Evolutionary conservation across 768 basidiomycete species (phyloP).

Genomic region (Suillus brevipes): DNA sequence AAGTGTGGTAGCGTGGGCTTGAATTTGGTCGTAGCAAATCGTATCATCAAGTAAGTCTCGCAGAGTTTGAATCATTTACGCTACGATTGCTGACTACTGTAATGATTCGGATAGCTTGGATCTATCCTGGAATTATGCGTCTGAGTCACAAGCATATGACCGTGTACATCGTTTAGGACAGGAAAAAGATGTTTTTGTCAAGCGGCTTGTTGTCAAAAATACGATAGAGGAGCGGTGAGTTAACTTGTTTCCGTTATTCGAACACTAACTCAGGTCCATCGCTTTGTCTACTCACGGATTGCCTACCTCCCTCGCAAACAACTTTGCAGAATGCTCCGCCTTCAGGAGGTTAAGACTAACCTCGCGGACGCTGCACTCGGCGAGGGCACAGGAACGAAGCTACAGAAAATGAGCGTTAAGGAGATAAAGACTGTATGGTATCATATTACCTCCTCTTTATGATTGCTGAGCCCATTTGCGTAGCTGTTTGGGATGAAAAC

Average conservation of each 20-base stretch:
- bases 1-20: conserved; percentile 71
- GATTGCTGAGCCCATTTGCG: background rate
- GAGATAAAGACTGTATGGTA: conserved; percentile 61
- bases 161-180: conserved; percentile 72
- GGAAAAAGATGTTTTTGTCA: conserved; percentile 65
- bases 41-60: conserved; percentile 59
- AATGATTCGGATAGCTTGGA: conserved; percentile 57
- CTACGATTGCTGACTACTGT: background rate
- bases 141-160: conserved; percentile 63
- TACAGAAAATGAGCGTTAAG: conserved; percentile 67
- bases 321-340: conserved; percentile 55
- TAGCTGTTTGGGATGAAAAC: conserved; percentile 32
- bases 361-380: conserved; percentile 71
- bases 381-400: conserved; percentile 60
- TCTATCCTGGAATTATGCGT: conserved; percentile 72
- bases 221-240: conserved; percentile 76
- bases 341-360: conserved; percentile 69
- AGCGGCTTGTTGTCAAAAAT: conserved; percentile 63
- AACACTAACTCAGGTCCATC: background rate
- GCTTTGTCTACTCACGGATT: no score
- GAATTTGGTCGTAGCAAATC: conserved; percentile 68
- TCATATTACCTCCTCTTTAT: background rate
- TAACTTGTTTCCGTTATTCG: background rate
- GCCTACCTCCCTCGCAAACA: background rate
- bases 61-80: background rate